Evolutionary conservation across 805 yeast species (phyloP).

Genomic region (Barnettozyma californica): DNA sequence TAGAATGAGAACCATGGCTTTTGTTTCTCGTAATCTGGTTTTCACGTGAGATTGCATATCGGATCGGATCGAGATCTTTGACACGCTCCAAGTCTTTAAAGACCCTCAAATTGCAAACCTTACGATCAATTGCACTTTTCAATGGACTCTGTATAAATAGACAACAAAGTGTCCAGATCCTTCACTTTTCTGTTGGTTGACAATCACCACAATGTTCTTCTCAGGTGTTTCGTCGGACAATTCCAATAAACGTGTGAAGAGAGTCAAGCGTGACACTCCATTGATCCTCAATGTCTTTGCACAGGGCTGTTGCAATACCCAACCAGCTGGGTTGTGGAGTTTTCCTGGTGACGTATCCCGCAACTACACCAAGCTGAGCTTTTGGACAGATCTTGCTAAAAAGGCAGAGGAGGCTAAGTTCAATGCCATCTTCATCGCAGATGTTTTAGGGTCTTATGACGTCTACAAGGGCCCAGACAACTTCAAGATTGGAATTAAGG

Average conservation of each 20-base stretch:
- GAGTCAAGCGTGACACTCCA: conserved; percentile 16
- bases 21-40: background rate
- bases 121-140: background rate
- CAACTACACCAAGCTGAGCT: conserved; percentile 25
- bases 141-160: background rate
- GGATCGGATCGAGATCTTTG: background rate
- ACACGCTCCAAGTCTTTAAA: background rate
- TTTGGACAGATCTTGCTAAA: conserved; percentile 35
- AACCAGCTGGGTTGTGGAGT: conserved; percentile 32
- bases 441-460: conserved; percentile 36
- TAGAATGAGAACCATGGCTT: background rate
- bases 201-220: background rate
- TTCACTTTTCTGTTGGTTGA: background rate
- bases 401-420: conserved; percentile 33
- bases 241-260: background rate
- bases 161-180: background rate
- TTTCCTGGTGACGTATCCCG: conserved; percentile 32
- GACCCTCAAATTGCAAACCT: background rate
- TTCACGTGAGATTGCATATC: background rate
- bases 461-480: conserved; percentile 30
- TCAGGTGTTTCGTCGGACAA: background rate
- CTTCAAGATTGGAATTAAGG: conserved; percentile 11
- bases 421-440: conserved; percentile 35
- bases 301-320: conserved; percentile 28
- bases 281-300: conserved; percentile 35